These are phyloP conservation scores for Mrakia frigida DNA, from an alignment of 768 basidiomycete species.

Conservation along the genomic window DNA sequence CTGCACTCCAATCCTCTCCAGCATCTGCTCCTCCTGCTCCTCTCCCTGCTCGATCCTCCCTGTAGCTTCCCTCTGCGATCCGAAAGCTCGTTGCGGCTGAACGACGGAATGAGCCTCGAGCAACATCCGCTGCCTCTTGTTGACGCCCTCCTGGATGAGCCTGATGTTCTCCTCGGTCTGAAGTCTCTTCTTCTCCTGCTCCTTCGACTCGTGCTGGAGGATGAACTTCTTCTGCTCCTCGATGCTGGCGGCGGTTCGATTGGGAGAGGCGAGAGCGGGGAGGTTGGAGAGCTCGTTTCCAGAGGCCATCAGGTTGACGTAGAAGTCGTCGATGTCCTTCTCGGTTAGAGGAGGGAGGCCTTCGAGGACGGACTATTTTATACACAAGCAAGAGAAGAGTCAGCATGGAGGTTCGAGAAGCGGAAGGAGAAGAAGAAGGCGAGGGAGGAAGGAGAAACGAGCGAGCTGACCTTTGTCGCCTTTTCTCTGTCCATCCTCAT, in stretches of 20 bases:
- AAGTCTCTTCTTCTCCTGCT: not conserved
- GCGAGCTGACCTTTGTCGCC: slow-evolving; percentile 6
- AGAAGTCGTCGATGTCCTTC: slow-evolving; percentile 32
- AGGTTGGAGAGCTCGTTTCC: slow-evolving; percentile 30
- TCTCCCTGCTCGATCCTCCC: not conserved
- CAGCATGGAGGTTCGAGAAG: not conserved
- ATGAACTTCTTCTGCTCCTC: not conserved
- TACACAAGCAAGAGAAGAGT: not conserved
- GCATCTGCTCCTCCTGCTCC: no score
- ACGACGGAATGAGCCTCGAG: not conserved
- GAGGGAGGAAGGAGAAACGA: not conserved
- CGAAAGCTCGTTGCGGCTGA: not conserved
- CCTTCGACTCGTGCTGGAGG: not conserved
- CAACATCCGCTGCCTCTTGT: not conserved
- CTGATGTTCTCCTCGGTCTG: not conserved
- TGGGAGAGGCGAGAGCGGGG: slow-evolving; percentile 16
- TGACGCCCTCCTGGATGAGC: not conserved
- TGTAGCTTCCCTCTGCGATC: not conserved
- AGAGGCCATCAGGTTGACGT: slow-evolving; percentile 29
- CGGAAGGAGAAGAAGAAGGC: not conserved
- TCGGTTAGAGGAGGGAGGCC: slow-evolving; percentile 25
- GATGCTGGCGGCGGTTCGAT: not conserved
- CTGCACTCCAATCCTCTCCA: slow-evolving; percentile 12
- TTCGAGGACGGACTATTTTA: not conserved
- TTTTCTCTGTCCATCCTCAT: slow-evolving; percentile 11